Evolutionary conservation across 2,329 filamentous ascomycete genomes (phyloP).

Genomic region (Scedosporium minutisporum): DNA sequence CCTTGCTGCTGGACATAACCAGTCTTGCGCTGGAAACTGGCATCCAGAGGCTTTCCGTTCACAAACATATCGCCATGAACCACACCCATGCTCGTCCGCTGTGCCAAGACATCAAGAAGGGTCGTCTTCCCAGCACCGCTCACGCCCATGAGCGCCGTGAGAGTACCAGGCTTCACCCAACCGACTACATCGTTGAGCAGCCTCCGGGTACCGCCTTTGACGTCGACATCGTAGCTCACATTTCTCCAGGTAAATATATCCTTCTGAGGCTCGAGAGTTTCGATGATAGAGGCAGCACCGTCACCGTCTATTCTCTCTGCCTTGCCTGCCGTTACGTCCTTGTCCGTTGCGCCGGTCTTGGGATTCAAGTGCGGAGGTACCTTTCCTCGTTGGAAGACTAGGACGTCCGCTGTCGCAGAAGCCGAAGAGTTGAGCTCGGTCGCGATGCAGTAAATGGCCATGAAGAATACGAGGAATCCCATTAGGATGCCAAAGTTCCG

Average conservation of each 20-base stretch:
- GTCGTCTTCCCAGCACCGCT: slow-evolving; percentile 36
- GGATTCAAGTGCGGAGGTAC: slow-evolving; percentile 32
- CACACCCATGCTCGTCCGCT: slow-evolving; percentile 49
- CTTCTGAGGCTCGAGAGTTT: slow-evolving; percentile 31
- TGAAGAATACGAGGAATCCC: slow-evolving; percentile 55
- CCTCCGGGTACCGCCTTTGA: slow-evolving; percentile 63
- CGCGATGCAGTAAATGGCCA: slow-evolving; percentile 51
- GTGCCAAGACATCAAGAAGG: slow-evolving; percentile 30
- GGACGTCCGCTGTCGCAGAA: slow-evolving; percentile 54
- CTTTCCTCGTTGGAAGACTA: slow-evolving; percentile 54
- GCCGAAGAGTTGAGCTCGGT: slow-evolving; percentile 57
- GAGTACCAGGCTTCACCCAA: slow-evolving; percentile 81
- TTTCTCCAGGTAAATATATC: slow-evolving; percentile 70
- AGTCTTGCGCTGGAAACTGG: slow-evolving; percentile 53
- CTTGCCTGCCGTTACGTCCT: slow-evolving; percentile 24
- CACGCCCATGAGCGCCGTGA: slow-evolving; percentile 69
- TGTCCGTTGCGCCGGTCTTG: slow-evolving; percentile 18
- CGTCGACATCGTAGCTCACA: slow-evolving; percentile 60
- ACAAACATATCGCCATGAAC: slow-evolving; percentile 59
- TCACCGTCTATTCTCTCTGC: slow-evolving; percentile 42
- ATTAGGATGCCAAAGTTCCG: slow-evolving; percentile 61
- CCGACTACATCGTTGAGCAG: slow-evolving; percentile 72
- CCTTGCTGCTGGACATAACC: slow-evolving; percentile 61
- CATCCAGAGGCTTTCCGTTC: slow-evolving; percentile 45
- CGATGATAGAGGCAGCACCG: slow-evolving; percentile 12